phyloP scores from a whole-genome alignment of 2,329 filamentous ascomycete species.

The Dactylella cylindrospora region DNA sequence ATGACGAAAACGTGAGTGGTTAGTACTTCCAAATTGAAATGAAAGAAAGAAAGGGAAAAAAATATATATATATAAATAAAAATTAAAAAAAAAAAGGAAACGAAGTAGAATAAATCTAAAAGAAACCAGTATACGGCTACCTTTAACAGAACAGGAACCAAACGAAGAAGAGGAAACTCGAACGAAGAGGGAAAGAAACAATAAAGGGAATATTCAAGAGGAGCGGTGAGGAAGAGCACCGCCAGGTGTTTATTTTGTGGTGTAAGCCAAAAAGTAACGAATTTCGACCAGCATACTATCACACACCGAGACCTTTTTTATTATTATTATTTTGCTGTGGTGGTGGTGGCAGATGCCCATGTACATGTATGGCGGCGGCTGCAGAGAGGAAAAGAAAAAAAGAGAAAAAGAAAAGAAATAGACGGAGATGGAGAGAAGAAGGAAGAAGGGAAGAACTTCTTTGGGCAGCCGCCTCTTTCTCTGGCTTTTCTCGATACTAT shows the following conservation, averaged over 20 bases:
- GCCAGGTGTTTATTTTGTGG: constrained; percentile 42
- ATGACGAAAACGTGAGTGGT: constrained; percentile 44
- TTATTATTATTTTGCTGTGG: constrained; percentile 20
- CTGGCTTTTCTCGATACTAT: constrained; percentile 15
- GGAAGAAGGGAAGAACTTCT: too few relatives aligned
- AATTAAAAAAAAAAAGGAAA: constrained; percentile 16
- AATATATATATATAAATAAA: too few relatives aligned
- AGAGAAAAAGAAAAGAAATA: constrained; percentile 5
- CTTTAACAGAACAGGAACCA: too few relatives aligned
- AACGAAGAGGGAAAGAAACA: too few relatives aligned
- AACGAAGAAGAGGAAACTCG: too few relatives aligned
- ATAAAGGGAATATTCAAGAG: too few relatives aligned
- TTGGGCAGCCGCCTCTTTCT: constrained; percentile 26
- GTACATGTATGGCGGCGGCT: constrained; percentile 39
- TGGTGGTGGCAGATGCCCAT: constrained; percentile 44
- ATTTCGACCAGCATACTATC: constrained; percentile 18
- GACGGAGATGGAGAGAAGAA: too few relatives aligned
- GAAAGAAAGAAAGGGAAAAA: constrained; percentile 18
- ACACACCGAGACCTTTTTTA: constrained; percentile 6
- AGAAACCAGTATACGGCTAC: too few relatives aligned
- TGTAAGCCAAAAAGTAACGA: constrained; percentile 5
- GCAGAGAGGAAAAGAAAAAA: constrained; percentile 21
- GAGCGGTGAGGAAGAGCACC: too few relatives aligned
- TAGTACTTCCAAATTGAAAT: constrained; percentile 41
- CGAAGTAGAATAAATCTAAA: too few relatives aligned